A percentile compares a stretch with the other conserved stretches of the same genome.
Conservation (phyloP, 1,284 basidiomycete genomes). For the Ganoderma lucidum region DNA sequence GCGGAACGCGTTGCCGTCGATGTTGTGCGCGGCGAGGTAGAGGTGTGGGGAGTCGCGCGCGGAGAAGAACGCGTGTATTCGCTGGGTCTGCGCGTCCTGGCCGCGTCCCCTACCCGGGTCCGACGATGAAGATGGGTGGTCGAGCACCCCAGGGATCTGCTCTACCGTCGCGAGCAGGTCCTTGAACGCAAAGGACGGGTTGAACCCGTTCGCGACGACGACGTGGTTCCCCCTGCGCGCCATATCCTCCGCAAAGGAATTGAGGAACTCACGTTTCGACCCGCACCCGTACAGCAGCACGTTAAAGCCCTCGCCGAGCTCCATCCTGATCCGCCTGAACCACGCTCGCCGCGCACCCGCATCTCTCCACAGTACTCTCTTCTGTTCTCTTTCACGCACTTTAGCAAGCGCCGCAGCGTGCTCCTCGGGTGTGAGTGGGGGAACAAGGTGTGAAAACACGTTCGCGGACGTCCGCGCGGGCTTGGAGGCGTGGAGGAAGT, state of each 20-base stretch:
- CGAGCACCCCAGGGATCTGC: conserved; percentile 58
- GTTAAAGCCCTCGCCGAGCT: conserved; percentile 86
- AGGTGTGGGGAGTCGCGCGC: conserved; percentile 49
- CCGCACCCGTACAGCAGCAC: conserved; percentile 88
- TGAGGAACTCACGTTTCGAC: conserved; percentile 80
- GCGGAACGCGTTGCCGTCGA: conserved; percentile 81
- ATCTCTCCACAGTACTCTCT: conserved; percentile 35
- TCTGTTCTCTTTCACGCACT: conserved; percentile 34
- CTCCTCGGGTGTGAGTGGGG: conserved; percentile 72
- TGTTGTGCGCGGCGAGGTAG: conserved; percentile 87
- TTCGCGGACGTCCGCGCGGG: conserved; percentile 77
- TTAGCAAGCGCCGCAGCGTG: conserved; percentile 52
- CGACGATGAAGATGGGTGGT: conserved; percentile 36
- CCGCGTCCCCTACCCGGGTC: conserved; percentile 39
- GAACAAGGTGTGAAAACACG: conserved; percentile 76
- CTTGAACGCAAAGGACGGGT: conserved; percentile 72
- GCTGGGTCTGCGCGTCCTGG: conserved; percentile 67
- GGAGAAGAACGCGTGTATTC: conserved; percentile 70
- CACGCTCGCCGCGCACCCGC: conserved; percentile 43
- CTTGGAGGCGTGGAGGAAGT: conserved; percentile 75
- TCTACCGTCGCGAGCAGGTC: conserved; percentile 79
- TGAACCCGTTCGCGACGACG: conserved; percentile 83
- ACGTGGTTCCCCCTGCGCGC: conserved; percentile 61
- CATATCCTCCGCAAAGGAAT: conserved; percentile 73
- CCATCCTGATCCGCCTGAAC: conserved; percentile 72